These are phyloP conservation scores for Zoysia japonica DNA, from an alignment of 176 grass and related monocot genomes.

Conservation along the genomic window DNA sequence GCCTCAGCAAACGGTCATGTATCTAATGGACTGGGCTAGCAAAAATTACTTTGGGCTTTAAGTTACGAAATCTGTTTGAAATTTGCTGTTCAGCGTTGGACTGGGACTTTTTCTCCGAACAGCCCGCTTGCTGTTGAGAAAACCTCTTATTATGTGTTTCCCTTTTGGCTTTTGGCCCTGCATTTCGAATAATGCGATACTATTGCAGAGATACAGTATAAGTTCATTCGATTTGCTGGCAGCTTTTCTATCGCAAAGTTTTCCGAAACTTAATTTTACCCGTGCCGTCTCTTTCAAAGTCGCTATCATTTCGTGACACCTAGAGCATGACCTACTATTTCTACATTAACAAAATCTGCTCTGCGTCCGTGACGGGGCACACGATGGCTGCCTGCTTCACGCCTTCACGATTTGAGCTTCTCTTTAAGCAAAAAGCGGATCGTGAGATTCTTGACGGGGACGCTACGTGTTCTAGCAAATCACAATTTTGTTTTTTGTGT, in stretches of 20 bases:
- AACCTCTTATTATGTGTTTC: too few species aligned
- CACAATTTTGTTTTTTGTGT: background rate
- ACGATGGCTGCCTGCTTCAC: background rate
- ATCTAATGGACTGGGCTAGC: background rate
- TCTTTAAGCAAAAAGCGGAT: background rate
- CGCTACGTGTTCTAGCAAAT: background rate
- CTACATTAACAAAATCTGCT: background rate
- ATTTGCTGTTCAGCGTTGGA: background rate
- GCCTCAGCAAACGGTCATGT: background rate
- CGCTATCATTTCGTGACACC: background rate
- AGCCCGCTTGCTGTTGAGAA: too few species aligned
- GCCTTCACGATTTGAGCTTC: constrained; percentile 3
- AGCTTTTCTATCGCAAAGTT: too few species aligned
- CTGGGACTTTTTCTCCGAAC: background rate
- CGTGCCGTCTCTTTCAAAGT: background rate
- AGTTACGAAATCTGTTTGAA: too few species aligned
- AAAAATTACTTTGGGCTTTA: background rate
- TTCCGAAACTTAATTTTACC: background rate
- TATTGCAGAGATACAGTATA: background rate
- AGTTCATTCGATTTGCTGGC: background rate
- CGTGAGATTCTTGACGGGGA: constrained; percentile 2
- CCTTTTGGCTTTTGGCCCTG: too few species aligned
- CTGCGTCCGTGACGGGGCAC: constrained; percentile 27
- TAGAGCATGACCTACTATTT: background rate
- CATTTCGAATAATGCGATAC: too few species aligned